Percentiles rank a stretch among this genome's conserved stretches.
phyloP scores from a whole-genome alignment of 257 asterid genomes.

The Marsdenia floribunda region DNA sequence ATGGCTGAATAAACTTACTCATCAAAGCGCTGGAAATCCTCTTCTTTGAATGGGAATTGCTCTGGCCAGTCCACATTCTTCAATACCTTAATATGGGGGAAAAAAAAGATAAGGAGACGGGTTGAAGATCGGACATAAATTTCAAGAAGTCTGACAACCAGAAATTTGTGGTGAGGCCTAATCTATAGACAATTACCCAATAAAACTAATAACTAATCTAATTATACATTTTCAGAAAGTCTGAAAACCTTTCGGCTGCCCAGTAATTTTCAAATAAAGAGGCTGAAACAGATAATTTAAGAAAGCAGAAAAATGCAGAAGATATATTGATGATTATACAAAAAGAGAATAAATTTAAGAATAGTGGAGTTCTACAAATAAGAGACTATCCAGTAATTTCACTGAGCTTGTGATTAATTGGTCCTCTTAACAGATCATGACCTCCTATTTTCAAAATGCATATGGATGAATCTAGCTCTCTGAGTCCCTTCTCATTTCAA shows the following conservation, averaged over 20 bases:
- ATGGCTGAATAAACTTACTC: constrained; percentile 44
- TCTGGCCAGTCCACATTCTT: constrained; percentile 93
- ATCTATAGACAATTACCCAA: background rate
- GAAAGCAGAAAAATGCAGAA: background rate
- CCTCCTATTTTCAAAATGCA: background rate
- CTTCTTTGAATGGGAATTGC: constrained; percentile 88
- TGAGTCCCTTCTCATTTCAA: background rate
- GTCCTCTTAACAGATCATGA: background rate
- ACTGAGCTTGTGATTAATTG: background rate
- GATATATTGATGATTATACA: background rate
- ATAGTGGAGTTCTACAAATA: background rate
- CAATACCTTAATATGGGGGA: constrained; percentile 43
- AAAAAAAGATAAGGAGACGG: background rate
- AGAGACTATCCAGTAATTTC: background rate
- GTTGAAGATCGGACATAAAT: background rate
- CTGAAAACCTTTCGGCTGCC: background rate
- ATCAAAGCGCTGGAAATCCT: constrained; percentile 90
- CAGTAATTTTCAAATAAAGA: background rate
- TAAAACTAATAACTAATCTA: background rate
- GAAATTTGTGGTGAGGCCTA: background rate
- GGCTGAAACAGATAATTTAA: background rate
- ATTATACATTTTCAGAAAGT: background rate
- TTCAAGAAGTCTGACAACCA: background rate
- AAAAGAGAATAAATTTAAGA: background rate
- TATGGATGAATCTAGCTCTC: background rate